A percentile compares a stretch with the other conserved stretches of the same genome.
These are phyloP conservation scores for Volvox reticuliferus DNA, from an alignment of 139 green algal genomes.

Conservation along the genomic window DNA sequence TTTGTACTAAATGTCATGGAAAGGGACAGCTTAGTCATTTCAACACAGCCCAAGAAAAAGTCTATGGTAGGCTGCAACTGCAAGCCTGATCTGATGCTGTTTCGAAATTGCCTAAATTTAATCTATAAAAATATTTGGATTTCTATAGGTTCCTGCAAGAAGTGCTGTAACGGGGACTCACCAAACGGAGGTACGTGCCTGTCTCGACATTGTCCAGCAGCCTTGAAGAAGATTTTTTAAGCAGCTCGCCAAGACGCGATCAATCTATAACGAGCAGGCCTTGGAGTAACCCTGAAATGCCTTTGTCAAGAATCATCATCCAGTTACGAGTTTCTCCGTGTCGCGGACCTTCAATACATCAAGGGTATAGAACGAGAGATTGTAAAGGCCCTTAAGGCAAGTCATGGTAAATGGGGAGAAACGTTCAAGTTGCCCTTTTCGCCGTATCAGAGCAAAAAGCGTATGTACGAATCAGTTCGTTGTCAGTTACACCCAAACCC, in stretches of 20 bases:
- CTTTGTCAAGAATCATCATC: conserved; percentile 6
- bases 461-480: too few species aligned
- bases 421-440: too few species aligned
- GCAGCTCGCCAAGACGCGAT: too few species aligned
- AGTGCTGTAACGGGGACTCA: conserved; percentile 4
- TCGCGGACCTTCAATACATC: background rate
- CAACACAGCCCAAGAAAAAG: conserved; percentile 6
- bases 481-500: too few species aligned
- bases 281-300: conserved; percentile 33
- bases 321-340: background rate
- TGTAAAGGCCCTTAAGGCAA: background rate
- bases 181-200: conserved; percentile 1
- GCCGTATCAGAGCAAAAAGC: too few species aligned
- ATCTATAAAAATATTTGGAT: background rate
- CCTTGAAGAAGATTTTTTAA: too few species aligned
- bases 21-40: conserved; percentile 20
- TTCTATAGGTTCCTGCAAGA: background rate
- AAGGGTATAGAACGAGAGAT: background rate
- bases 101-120: background rate
- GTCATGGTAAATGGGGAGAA: too few species aligned
- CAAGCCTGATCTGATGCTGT: background rate
- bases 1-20: conserved; percentile 39
- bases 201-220: too few species aligned
- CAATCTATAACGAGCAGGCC: background rate
- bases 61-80: conserved; percentile 12